phyloP scores from a whole-genome alignment of 1,284 basidiomycete genomes.

The Heterobasidion annosum region DNA sequence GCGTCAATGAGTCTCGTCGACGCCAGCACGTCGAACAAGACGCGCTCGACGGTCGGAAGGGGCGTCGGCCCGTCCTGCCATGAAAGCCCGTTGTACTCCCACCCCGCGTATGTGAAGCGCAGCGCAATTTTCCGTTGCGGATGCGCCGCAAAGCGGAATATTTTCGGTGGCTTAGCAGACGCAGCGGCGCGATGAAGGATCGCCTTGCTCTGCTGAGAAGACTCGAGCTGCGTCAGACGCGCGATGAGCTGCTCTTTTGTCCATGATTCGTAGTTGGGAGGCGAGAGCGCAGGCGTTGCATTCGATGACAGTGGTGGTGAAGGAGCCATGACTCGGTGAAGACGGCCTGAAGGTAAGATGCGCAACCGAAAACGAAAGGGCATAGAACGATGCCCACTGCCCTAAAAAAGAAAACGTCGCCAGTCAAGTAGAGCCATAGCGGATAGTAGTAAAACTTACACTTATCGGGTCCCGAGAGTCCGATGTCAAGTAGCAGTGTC shows the following conservation, averaged over 20 bases:
- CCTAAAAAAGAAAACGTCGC: not conserved
- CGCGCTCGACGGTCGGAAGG: conserved; percentile 86
- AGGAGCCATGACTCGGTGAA: not conserved
- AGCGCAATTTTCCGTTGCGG: conserved; percentile 85
- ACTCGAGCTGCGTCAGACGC: conserved; percentile 42
- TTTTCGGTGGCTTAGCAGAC: conserved; percentile 11
- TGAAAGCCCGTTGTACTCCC: conserved; percentile 87
- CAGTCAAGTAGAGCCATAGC: not conserved
- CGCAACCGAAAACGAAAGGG: not conserved
- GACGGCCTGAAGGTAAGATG: not conserved
- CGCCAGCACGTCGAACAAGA: conserved; percentile 77
- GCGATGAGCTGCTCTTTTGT: conserved; percentile 61
- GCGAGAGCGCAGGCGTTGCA: not conserved
- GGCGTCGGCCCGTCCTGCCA: conserved; percentile 63
- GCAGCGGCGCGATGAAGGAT: conserved; percentile 1
- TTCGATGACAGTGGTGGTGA: not conserved
- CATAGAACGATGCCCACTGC: not conserved
- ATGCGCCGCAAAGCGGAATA: conserved; percentile 61
- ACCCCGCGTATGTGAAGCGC: conserved; percentile 89
- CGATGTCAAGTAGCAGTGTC: too few species aligned
- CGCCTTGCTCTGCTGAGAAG: not conserved
- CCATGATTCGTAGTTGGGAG: conserved; percentile 42
- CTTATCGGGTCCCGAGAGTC: too few species aligned
- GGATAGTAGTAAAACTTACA: not conserved
- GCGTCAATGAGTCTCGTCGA: conserved; percentile 71